Conservation (phyloP, 495 filamentous ascomycete species). For the Talaromyces wortmannii region DNA sequence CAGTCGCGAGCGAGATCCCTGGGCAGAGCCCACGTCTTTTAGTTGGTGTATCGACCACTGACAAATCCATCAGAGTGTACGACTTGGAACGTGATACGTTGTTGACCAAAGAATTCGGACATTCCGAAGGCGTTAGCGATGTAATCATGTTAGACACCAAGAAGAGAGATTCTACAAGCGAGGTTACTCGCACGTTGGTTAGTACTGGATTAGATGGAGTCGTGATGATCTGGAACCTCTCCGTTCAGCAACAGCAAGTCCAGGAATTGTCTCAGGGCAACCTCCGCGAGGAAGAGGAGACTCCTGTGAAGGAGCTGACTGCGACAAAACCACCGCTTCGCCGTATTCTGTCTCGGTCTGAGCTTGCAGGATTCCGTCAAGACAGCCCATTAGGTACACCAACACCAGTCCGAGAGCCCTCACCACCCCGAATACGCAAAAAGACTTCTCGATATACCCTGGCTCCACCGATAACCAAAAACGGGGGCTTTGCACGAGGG, state of each 20-base stretch:
- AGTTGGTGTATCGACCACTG: conserved; percentile 79
- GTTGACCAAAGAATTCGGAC: conserved; percentile 84
- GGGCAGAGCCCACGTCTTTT: conserved; percentile 49
- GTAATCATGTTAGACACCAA: conserved; percentile 58
- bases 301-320: conserved; percentile 47
- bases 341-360: conserved; percentile 66
- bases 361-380: conserved; percentile 66
- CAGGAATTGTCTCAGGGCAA: conserved; percentile 19
- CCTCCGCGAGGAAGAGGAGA: conserved; percentile 27
- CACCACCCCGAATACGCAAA: conserved; percentile 54
- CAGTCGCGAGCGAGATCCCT: conserved; percentile 34
- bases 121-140: conserved; percentile 86
- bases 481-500: conserved; percentile 4
- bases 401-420: conserved; percentile 47
- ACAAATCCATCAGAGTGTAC: conserved; percentile 91
- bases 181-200: conserved; percentile 46
- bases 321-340: conserved; percentile 59
- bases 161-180: conserved; percentile 30
- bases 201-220: conserved; percentile 78
- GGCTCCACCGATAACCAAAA: conserved; percentile 22
- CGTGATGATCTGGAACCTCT: conserved; percentile 77
- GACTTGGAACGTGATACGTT: conserved; percentile 68
- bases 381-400: conserved; percentile 41
- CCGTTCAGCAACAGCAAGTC: conserved; percentile 28
- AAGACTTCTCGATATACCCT: conserved; percentile 45